Conservation (phyloP, 2,329 filamentous ascomycete species). For the Juglanconis sp. region DNA sequence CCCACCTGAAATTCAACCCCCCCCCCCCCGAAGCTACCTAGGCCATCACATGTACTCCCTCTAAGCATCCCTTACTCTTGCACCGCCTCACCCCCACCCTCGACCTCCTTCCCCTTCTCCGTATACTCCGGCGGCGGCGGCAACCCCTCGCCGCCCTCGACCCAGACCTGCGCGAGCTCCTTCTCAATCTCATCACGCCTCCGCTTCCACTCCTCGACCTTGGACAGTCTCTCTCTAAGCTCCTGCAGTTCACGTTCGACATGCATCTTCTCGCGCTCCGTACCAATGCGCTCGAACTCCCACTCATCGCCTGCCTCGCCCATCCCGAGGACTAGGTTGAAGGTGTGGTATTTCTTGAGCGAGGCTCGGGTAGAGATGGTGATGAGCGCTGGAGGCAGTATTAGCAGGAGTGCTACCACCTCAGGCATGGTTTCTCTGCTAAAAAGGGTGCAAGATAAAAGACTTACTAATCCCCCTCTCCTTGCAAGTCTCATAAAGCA, state of each 20-base stretch:
- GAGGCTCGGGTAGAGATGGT: constrained; percentile 94
- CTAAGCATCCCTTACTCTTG: background rate
- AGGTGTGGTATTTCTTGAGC: constrained; percentile 93
- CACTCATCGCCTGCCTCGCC: constrained; percentile 82
- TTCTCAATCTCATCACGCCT: constrained; percentile 76
- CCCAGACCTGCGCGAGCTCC: constrained; percentile 68
- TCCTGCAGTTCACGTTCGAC: constrained; percentile 90
- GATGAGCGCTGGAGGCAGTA: constrained; percentile 63
- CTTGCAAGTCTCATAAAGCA: constrained; percentile 91
- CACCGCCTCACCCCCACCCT: background rate
- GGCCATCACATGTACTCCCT: no score
- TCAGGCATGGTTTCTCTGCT: background rate
- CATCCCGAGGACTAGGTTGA: constrained; percentile 78
- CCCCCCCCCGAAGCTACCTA: no score
- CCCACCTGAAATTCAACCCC: no score
- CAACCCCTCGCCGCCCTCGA: constrained; percentile 47
- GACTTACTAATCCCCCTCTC: constrained; percentile 85
- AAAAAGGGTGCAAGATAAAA: background rate
- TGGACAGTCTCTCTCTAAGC: constrained; percentile 71
- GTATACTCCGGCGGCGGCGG: constrained; percentile 44
- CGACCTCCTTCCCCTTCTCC: constrained; percentile 20
- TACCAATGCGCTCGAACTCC: constrained; percentile 92
- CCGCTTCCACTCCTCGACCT: constrained; percentile 81
- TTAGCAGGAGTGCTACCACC: constrained; percentile 20
- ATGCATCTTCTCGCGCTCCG: constrained; percentile 85